Evolutionary conservation across 73 alveolate genomes (phyloP).

Genomic region (Paramecium sonneborni): DNA sequence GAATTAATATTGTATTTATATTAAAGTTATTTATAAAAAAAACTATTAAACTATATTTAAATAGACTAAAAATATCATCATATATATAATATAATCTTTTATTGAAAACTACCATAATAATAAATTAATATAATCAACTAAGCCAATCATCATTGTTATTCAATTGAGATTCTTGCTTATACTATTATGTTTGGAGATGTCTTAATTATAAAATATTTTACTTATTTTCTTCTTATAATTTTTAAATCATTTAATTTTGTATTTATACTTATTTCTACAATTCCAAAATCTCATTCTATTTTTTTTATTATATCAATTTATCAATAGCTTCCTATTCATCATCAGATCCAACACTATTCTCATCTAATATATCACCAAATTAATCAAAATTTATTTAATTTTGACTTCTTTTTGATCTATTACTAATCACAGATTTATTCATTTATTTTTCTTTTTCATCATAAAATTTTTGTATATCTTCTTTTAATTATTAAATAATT

Average conservation of each 20-base stretch:
- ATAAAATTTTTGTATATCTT: not conserved
- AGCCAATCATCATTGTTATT: not conserved
- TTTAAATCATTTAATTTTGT: not conserved
- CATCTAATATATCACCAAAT: not conserved
- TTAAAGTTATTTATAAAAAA: not conserved
- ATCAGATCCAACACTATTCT: not conserved
- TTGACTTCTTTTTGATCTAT: not conserved
- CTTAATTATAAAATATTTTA: not conserved
- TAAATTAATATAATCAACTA: not conserved
- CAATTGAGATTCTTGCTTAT: not conserved
- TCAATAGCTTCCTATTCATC: not conserved
- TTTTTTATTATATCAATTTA: not conserved
- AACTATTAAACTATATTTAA: not conserved
- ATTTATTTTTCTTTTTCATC: not conserved
- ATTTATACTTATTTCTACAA: not conserved
- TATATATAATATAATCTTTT: not conserved
- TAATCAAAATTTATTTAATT: not conserved
- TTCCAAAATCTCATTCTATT: not conserved
- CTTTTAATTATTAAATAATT: not conserved
- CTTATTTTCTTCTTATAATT: not conserved
- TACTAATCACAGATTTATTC: not conserved
- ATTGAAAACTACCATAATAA: not conserved
- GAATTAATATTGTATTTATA: not conserved
- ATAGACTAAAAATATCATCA: not conserved
- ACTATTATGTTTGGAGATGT: not conserved